Conservation (phyloP, 129 eudicot species). For the Silybum marianum region DNA sequence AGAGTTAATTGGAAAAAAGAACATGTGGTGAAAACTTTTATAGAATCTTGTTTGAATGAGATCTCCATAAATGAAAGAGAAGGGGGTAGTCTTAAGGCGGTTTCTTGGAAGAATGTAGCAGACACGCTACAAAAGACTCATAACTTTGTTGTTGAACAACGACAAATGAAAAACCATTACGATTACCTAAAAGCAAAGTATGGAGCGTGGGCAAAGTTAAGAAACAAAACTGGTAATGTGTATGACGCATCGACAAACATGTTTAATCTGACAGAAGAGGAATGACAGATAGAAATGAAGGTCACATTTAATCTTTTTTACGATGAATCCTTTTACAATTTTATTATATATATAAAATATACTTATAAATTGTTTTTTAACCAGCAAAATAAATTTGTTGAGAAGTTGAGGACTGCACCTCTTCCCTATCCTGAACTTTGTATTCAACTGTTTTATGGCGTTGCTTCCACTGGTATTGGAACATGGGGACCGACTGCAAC, state of each 20-base stretch:
- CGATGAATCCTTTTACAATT: background rate
- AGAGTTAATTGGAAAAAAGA: conserved; percentile 5
- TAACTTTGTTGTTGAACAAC: background rate
- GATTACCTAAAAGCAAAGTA: conserved; percentile 4
- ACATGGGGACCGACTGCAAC: background rate
- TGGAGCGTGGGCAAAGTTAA: background rate
- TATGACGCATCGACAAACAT: background rate
- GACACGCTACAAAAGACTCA: background rate
- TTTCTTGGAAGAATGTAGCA: conserved; percentile 9
- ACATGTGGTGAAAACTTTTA: background rate
- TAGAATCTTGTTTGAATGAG: background rate
- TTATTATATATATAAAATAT: background rate
- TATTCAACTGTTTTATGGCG: background rate
- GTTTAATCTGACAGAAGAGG: background rate
- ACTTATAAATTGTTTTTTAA: background rate
- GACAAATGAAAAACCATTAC: conserved; percentile 2
- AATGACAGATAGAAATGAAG: conserved; percentile 5
- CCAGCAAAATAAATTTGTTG: too few relatives aligned
- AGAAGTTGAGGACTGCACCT: too few relatives aligned
- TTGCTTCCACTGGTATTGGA: background rate
- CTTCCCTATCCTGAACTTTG: too few relatives aligned
- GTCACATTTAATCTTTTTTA: background rate
- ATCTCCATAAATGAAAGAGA: background rate
- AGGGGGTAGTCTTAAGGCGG: background rate
- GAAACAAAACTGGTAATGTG: background rate